Evolutionary conservation across 176 grass and related monocot genomes (phyloP), one percentile per base, ranked within the genome.

Genomic region (Musa beccarii): DNA sequence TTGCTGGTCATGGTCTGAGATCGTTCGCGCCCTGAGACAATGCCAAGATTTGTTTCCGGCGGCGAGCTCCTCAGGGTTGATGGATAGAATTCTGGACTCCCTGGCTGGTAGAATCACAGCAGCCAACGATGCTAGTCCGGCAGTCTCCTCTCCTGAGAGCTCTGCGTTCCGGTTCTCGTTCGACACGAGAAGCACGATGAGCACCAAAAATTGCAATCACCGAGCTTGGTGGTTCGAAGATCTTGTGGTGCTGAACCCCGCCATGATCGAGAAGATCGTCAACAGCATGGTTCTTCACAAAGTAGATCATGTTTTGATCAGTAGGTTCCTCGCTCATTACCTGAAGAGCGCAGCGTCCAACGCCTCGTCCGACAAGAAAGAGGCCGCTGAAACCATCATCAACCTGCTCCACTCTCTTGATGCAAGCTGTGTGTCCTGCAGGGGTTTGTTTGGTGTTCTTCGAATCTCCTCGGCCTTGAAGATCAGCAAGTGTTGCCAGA

Each of bases 201-300:
- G 96, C 84, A 54, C 79, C 49, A 86, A 86, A 20, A 73, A 28
- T 51, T 14, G 80, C 67, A 81, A 68, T 70, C 63, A 55, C 72
- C 82, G 82, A 75, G 78, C 81, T 65, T 99, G 96, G 96, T 99
- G 96, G 96, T 95, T 92, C 71, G 88, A 99, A n/a, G 96, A 99
- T 86, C 83, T 99, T 49, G 59, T 68, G 23, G 43, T 73, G 19
- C 78, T 99, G 34, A 53, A 59, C 51, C 83, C 90, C 2, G 43
- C n/a, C 49, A 63, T 87, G 57, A 74, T 95, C 24, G 81, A 83
- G 77, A 92, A 72, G 49, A 78, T 99, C 10, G 75, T 92, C 55
- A 80, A 28, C 64, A 80, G 83, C 65, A 86, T 99, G 79, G 53
- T 81, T 70, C 78, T 67, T 70, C 88, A 76, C 51, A 86, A 85